Percentiles rank a stretch among this genome's conserved stretches.
Conservation (phyloP, 73 alveolate species). For the Symbiodinium pilosum region DNA sequence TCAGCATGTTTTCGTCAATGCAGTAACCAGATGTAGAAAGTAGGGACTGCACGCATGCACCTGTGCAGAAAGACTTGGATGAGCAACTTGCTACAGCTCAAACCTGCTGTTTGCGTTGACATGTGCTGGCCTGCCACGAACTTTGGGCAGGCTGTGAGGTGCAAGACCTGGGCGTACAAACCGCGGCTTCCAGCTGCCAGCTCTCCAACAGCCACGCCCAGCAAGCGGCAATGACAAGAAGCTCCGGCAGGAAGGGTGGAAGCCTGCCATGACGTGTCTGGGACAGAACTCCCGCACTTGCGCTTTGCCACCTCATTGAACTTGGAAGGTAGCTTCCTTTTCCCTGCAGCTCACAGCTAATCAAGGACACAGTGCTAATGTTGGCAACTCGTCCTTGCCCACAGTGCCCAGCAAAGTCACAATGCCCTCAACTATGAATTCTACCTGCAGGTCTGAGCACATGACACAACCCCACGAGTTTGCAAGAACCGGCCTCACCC, state of each 20-base stretch:
- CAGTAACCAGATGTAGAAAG: too few relatives aligned
- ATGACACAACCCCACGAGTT: neutral
- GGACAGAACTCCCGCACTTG: too few relatives aligned
- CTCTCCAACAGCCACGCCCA: neutral
- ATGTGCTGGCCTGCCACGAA: conserved; percentile 82
- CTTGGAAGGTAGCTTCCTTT: conserved; percentile 82
- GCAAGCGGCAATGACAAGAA: conserved; percentile 17
- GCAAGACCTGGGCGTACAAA: conserved; percentile 6
- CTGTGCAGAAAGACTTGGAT: neutral
- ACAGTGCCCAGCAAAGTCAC: conserved; percentile 76
- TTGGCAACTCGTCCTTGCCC: conserved; percentile 21
- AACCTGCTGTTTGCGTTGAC: too few relatives aligned
- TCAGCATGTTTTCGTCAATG: neutral
- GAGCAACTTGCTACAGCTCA: too few relatives aligned
- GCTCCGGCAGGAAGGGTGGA: conserved; percentile 91
- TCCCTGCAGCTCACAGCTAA: neutral
- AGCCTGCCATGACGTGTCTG: neutral
- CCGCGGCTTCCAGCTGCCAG: neutral
- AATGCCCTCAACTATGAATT: conserved; percentile 82
- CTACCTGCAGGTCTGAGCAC: conserved; percentile 34
- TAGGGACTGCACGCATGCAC: conserved; percentile 64
- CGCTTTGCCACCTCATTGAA: conserved; percentile 37
- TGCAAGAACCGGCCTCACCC: conserved; percentile 31
- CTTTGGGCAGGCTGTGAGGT: conserved; percentile 90
- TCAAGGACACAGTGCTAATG: neutral